Conservation (phyloP, 306 rosid species). For the Cucurbita maxima region DNA sequence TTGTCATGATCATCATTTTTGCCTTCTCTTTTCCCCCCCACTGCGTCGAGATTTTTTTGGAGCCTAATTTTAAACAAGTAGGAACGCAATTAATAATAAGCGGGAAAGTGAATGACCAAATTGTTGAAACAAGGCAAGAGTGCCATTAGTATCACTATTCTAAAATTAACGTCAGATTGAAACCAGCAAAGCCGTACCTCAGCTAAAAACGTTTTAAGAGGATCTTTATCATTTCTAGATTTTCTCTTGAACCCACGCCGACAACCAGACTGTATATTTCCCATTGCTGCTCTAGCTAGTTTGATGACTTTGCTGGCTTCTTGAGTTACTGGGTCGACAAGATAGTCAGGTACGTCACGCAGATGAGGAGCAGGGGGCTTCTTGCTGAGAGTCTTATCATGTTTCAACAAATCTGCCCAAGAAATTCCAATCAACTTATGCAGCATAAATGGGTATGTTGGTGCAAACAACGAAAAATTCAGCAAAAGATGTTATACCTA, state of each 20-base stretch:
- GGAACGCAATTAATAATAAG: neutral
- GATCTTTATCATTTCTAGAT: conserved; percentile 35
- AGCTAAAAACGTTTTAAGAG: conserved; percentile 39
- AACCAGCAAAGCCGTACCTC: conserved; percentile 18
- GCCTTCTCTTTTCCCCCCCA: conserved; percentile 17
- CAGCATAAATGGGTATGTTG: neutral
- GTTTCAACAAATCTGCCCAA: conserved; percentile 73
- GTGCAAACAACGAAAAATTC: conserved; percentile 3
- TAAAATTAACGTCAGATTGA: neutral
- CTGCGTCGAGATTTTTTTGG: conserved; percentile 24
- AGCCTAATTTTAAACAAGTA: conserved; percentile 21
- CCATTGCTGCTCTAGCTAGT: conserved; percentile 67
- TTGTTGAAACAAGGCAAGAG: neutral
- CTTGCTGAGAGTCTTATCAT: conserved; percentile 88
- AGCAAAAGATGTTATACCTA: conserved; percentile 45
- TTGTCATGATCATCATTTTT: conserved; percentile 19
- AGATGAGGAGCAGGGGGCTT: conserved; percentile 71
- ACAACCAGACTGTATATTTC: conserved; percentile 23
- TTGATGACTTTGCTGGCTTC: conserved; percentile 66
- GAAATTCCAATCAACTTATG: neutral
- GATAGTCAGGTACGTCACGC: conserved; percentile 71
- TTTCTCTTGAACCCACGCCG: conserved; percentile 31
- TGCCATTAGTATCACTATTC: neutral
- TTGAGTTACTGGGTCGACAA: conserved; percentile 54
- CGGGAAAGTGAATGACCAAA: neutral